Percentiles rank a stretch among this genome's conserved stretches.
Evolutionary conservation across 345 rosid species (phyloP).

Genomic region (Lepidium aucheri): DNA sequence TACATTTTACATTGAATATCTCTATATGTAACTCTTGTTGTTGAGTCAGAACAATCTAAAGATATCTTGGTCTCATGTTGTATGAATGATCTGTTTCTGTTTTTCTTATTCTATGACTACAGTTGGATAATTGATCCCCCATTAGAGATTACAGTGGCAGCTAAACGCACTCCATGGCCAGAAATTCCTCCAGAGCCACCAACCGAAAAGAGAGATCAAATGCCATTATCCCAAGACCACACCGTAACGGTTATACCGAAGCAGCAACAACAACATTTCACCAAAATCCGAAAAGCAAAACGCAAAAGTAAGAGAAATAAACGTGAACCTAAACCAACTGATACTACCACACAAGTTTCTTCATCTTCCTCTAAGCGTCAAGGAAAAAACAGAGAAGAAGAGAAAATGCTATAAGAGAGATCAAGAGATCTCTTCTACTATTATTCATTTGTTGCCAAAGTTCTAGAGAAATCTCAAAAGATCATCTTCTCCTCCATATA

Average conservation of each 20-base stretch:
- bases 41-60: not conserved
- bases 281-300: constrained; percentile 57
- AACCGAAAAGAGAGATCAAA: constrained; percentile 29
- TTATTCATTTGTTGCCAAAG: constrained; percentile 26
- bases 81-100: not conserved
- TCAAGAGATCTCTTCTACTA: not conserved
- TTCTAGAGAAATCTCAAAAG: constrained; percentile 13
- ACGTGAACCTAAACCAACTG: constrained; percentile 44
- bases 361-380: constrained; percentile 40
- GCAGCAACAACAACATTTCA: constrained; percentile 46
- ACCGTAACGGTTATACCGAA: constrained; percentile 5
- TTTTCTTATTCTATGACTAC: not conserved
- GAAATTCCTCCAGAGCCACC: constrained; percentile 90
- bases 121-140: constrained; percentile 96
- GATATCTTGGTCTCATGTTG: not conserved
- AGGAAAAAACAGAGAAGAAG: constrained; percentile 33
- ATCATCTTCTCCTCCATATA: constrained; percentile 26
- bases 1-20: not conserved
- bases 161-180: constrained; percentile 92
- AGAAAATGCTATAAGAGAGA: not conserved
- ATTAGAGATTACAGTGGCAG: constrained; percentile 71
- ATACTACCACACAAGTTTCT: constrained; percentile 27
- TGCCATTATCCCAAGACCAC: constrained; percentile 34
- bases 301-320: constrained; percentile 62
- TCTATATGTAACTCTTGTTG: not conserved